Evolutionary conservation across 768 basidiomycete species (phyloP).

Genomic region (Leccinellum luteum): DNA sequence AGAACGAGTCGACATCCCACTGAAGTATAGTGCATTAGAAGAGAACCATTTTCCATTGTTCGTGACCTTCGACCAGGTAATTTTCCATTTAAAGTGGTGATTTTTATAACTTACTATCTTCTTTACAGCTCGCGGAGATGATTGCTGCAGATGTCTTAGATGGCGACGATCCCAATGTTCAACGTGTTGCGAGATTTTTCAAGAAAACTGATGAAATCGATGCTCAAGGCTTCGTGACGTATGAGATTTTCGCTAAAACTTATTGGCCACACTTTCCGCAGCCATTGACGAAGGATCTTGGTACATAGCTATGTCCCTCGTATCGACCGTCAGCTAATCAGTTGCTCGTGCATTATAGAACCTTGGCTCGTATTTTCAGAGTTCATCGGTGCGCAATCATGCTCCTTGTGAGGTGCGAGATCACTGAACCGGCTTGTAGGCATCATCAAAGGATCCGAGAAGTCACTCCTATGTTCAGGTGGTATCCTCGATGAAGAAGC

Average conservation of each 20-base stretch:
- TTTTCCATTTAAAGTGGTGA: slow-evolving; percentile 3
- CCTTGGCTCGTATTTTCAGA: slow-evolving; percentile 63
- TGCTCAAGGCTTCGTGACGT: slow-evolving; percentile 38
- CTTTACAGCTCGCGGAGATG: slow-evolving; percentile 23
- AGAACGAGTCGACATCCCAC: slow-evolving; percentile 35
- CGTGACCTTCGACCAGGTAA: slow-evolving; percentile 60
- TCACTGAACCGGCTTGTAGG: slow-evolving; percentile 31
- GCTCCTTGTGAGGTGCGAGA: not conserved
- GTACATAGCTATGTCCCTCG: not conserved
- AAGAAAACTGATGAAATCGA: slow-evolving; percentile 13
- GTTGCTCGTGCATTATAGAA: slow-evolving; percentile 29
- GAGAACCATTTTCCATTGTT: slow-evolving; percentile 71
- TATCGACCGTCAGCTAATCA: not conserved
- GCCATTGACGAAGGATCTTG: slow-evolving; percentile 39
- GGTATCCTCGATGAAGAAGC: slow-evolving; percentile 41
- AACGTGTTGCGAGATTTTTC: slow-evolving; percentile 14
- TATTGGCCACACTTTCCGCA: slow-evolving; percentile 66
- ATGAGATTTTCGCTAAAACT: slow-evolving; percentile 41
- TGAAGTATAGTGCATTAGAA: slow-evolving; percentile 50
- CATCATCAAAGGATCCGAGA: slow-evolving; percentile 69
- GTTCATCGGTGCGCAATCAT: slow-evolving; percentile 49
- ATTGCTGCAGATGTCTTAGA: slow-evolving; percentile 23
- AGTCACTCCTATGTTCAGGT: slow-evolving; percentile 33
- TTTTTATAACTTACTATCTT: not conserved
- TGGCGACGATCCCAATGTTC: slow-evolving; percentile 3